phyloP scores from a whole-genome alignment of 2,329 filamentous ascomycete species.

The Xylaria hypoxylon region DNA sequence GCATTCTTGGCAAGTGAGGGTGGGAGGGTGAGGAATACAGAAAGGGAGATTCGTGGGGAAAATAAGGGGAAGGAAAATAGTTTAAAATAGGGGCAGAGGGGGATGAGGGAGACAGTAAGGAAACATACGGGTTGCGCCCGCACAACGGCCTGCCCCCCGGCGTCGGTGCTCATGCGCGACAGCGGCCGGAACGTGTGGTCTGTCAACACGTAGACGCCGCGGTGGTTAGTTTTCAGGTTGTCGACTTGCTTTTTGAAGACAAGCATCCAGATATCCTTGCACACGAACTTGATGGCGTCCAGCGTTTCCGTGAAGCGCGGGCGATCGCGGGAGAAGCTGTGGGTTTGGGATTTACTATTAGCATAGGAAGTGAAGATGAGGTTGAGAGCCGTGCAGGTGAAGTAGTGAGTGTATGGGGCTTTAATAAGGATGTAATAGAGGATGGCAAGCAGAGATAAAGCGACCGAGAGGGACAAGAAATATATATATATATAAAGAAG shows the following conservation, averaged over 20 bases:
- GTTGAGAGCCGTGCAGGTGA: neutral
- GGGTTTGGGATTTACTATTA: neutral
- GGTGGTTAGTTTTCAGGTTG: slow-evolving; percentile 97
- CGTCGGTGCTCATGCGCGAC: slow-evolving; percentile 86
- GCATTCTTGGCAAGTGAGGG: neutral
- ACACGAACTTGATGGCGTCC: slow-evolving; percentile 97
- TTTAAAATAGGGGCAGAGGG: neutral
- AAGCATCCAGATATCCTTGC: slow-evolving; percentile 96
- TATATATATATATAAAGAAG: too few species aligned
- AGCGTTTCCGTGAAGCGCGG: slow-evolving; percentile 92
- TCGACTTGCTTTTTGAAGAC: slow-evolving; percentile 98
- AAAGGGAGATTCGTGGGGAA: slow-evolving; percentile 21
- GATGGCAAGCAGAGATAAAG: neutral
- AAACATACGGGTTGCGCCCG: slow-evolving; percentile 81
- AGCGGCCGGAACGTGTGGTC: slow-evolving; percentile 93
- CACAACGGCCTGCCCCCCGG: slow-evolving; percentile 76
- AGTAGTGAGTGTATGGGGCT: neutral
- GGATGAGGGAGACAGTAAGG: neutral
- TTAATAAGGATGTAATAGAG: neutral
- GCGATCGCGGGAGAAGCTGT: slow-evolving; percentile 82
- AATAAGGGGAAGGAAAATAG: too few species aligned
- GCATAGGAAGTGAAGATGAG: neutral
- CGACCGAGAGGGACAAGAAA: neutral
- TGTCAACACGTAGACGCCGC: slow-evolving; percentile 95
- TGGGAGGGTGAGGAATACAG: slow-evolving; percentile 17